phyloP scores from a whole-genome alignment of 192 early-diverging fungal genomes.

The Podila epigama region DNA sequence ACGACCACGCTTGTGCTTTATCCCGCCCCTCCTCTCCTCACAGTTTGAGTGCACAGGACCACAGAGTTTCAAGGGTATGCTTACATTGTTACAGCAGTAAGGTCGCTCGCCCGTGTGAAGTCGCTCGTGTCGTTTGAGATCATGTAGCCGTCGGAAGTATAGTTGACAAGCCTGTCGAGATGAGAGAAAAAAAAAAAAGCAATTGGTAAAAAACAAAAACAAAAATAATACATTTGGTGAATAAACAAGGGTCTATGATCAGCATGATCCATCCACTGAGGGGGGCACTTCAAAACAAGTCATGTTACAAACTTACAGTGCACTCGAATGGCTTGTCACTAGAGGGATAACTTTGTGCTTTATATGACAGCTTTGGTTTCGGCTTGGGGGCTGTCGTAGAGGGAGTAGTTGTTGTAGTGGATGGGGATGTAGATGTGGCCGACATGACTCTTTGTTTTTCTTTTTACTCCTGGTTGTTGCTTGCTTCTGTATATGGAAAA shows the following conservation, averaged over 20 bases:
- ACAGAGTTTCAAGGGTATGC: too few relatives aligned
- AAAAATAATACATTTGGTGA: background rate
- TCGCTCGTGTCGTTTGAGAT: constrained; percentile 61
- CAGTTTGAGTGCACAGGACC: background rate
- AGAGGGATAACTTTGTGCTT: constrained; percentile 46
- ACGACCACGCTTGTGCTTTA: background rate
- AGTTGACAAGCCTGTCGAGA: constrained; percentile 48
- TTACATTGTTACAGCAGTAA: constrained; percentile 54
- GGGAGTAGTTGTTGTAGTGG: background rate
- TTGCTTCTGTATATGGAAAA: background rate
- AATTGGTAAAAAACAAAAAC: background rate
- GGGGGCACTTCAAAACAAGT: background rate
- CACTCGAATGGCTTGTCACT: constrained; percentile 49
- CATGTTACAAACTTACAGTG: constrained; percentile 17
- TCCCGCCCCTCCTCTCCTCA: background rate
- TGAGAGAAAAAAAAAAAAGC: constrained; percentile 1
- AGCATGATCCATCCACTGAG: too few relatives aligned
- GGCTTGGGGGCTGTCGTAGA: constrained; percentile 21
- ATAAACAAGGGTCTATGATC: background rate
- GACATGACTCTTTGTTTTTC: too few relatives aligned
- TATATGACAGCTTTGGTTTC: constrained; percentile 48
- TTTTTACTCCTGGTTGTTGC: too few relatives aligned
- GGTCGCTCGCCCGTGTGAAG: constrained; percentile 66
- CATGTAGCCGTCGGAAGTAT: constrained; percentile 60
- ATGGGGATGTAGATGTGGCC: too few relatives aligned